These are phyloP conservation scores for Populus hybrid DNA, from an alignment of 441 rosid genomes.

Conservation along the genomic window DNA sequence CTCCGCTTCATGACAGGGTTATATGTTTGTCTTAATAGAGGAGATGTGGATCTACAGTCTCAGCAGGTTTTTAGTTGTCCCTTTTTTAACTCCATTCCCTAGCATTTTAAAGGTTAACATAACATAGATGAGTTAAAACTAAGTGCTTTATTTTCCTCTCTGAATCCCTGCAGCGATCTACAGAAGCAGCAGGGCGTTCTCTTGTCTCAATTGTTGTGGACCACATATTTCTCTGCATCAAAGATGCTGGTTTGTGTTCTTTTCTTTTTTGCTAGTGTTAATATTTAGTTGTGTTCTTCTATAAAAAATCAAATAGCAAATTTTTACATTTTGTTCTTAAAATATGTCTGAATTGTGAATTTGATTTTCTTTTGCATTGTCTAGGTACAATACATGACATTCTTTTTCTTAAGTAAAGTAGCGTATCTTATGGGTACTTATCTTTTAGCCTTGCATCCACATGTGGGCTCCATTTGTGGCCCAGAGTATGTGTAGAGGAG, in stretches of 20 bases:
- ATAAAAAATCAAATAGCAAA: no score
- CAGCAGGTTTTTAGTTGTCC: slow-evolving; percentile 61
- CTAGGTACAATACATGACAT: not conserved
- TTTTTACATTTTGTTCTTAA: not conserved
- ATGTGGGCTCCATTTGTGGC: not conserved
- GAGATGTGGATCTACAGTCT: slow-evolving; percentile 67
- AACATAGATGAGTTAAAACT: slow-evolving; percentile 14
- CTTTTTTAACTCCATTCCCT: slow-evolving; percentile 4
- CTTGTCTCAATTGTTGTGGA: slow-evolving; percentile 88
- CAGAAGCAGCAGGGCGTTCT: slow-evolving; percentile 93
- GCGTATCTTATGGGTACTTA: not conserved
- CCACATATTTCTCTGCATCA: slow-evolving; percentile 95
- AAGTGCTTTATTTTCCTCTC: slow-evolving; percentile 17
- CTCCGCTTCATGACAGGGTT: slow-evolving; percentile 93
- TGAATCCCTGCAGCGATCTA: slow-evolving; percentile 52
- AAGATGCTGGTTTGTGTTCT: slow-evolving; percentile 79
- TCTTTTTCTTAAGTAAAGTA: not conserved
- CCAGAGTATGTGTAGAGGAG: not conserved
- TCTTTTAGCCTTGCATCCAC: not conserved
- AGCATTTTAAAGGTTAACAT: slow-evolving; percentile 5
- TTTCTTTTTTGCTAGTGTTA: not conserved
- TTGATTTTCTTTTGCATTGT: not conserved
- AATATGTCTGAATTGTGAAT: not conserved
- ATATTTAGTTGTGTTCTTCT: not conserved
- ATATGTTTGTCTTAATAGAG: slow-evolving; percentile 90